A percentile compares a stretch with the other conserved stretches of the same genome.
Evolutionary conservation across 768 basidiomycete species (phyloP).

Genomic region (Phylloporus rhodoxanthus): DNA sequence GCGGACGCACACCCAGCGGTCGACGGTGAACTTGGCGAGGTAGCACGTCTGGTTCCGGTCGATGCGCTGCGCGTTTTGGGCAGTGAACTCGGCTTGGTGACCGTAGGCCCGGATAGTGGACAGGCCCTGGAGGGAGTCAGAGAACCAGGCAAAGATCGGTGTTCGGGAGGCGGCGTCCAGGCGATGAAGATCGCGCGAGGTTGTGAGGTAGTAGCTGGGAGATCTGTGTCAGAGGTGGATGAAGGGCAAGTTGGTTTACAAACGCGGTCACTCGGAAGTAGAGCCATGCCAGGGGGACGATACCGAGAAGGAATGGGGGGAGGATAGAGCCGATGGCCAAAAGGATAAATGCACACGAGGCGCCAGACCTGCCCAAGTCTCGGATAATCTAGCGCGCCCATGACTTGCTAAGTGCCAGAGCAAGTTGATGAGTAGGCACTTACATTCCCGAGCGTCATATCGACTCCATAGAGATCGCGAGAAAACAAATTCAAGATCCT

Average conservation of each 20-base stretch:
- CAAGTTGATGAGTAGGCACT: neutral
- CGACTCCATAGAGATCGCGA: neutral
- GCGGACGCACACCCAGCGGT: constrained; percentile 83
- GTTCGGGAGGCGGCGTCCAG: constrained; percentile 81
- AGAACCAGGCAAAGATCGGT: constrained; percentile 89
- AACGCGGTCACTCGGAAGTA: too few relatives aligned
- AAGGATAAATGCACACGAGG: constrained; percentile 54
- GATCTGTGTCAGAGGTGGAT: neutral
- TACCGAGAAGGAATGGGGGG: constrained; percentile 71
- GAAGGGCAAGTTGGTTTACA: too few relatives aligned
- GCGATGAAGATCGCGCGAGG: constrained; percentile 83
- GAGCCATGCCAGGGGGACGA: constrained; percentile 62
- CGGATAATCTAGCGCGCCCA: too few relatives aligned
- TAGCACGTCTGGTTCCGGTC: constrained; percentile 84
- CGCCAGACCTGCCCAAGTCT: constrained; percentile 19
- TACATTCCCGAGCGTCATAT: neutral
- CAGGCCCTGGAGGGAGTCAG: constrained; percentile 63
- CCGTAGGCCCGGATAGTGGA: constrained; percentile 80
- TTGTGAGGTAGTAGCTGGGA: constrained; percentile 76
- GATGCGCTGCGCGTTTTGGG: constrained; percentile 64
- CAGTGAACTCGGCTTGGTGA: constrained; percentile 64
- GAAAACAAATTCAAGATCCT: constrained; percentile 49
- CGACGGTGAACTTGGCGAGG: constrained; percentile 65
- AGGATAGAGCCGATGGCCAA: constrained; percentile 76
- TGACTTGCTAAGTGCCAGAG: too few relatives aligned